Evolutionary conservation across 495 filamentous ascomycete genomes (phyloP), one percentile per base, ranked within the genome.

Genomic region (Neurospora sp.): DNA sequence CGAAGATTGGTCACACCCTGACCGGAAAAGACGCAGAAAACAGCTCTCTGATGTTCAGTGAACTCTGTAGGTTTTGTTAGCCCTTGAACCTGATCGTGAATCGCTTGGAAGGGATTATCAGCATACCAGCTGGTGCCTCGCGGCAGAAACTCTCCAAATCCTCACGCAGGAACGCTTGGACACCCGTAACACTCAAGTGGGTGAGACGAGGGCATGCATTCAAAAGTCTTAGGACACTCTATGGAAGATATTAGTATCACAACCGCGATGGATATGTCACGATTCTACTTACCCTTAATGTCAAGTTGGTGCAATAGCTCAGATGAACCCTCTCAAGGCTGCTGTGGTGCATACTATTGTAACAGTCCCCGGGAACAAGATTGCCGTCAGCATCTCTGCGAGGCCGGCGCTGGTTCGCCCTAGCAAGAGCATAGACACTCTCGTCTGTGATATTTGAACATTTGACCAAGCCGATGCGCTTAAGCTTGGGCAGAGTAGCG

Each of bases 1-100:
- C 96, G 93, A 5, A 99, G 88, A 68, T 87, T 85, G 40, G 84
- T 84, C 38, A 99, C 96, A 27, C 94, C 94, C 42, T 88, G 84
- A 10, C 96, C 96, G 20, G 94, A 97, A 81, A 98, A 99, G 53
- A 99, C 96, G 79, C 96, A 99, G 80, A 96, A 99, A 27, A 98
- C 93, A 9, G 92, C 90, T 71, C 96, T 90, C 79, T 99, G 96
- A 77, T 97, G 94, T 8, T 95, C 91, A 40, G 94, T 98, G 79
- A 99, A 99, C 82, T 98, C 96, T 91, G 69, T 31, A 70, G 8
- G 65, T n/a, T 42, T 10, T 18, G 71, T 85, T 77, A 85, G 82
- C 74, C 42, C 59, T 72, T 59, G n/a, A 12, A 35, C 48, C 12
- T 35, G 1, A 9, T 12, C 59, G 45, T 27, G 40, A 5, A 5